Evolutionary conservation across 2,329 filamentous ascomycete species (phyloP).

Genomic region (Helicocarpus griseus): DNA sequence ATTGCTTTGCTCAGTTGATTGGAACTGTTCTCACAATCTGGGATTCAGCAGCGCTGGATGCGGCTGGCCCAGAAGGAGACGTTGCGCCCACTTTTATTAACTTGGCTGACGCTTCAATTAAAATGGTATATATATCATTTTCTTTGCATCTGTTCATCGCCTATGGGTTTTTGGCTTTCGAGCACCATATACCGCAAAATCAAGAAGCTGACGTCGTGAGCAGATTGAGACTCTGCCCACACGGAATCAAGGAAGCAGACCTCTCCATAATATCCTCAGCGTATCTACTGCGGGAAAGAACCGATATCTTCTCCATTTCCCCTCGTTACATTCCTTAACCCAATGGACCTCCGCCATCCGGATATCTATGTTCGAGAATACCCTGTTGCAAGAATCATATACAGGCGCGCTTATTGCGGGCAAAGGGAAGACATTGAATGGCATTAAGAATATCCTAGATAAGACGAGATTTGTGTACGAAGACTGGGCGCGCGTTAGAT

Average conservation of each 20-base stretch:
- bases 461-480: conserved; percentile 66
- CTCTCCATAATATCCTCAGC: conserved; percentile 87
- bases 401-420: conserved; percentile 92
- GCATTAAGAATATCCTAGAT: conserved; percentile 82
- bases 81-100: conserved; percentile 92
- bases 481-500: conserved; percentile 90
- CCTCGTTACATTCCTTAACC: conserved; percentile 80
- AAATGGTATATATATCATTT: conserved; percentile 59
- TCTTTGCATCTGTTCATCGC: background rate
- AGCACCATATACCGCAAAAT: background rate
- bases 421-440: conserved; percentile 82
- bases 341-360: conserved; percentile 96
- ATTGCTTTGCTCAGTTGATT: conserved; percentile 94
- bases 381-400: conserved; percentile 89
- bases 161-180: background rate
- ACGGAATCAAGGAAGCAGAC: conserved; percentile 64
- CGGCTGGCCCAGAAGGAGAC: conserved; percentile 72
- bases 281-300: conserved; percentile 94
- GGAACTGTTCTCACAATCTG: conserved; percentile 91
- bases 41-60: conserved; percentile 88
- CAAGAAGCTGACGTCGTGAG: conserved; percentile 17
- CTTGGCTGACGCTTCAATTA: conserved; percentile 91
- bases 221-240: conserved; percentile 86
- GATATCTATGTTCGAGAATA: conserved; percentile 87
- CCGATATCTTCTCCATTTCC: conserved; percentile 91